phyloP scores from a whole-genome alignment of 768 basidiomycete genomes.

The Cyclocybe cylindracea region DNA sequence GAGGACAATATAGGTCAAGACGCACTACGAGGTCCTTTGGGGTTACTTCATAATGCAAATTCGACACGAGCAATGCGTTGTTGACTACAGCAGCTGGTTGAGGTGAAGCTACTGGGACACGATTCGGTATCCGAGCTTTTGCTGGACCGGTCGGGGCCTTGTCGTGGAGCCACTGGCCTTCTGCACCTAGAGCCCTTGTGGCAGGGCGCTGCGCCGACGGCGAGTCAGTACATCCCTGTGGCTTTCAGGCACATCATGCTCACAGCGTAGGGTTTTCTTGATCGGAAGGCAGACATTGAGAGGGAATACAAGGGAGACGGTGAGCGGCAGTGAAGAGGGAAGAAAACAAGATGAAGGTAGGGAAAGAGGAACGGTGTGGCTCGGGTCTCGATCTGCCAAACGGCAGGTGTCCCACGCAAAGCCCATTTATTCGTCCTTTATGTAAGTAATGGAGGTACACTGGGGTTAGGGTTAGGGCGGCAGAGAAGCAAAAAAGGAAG shows the following conservation, averaged over 20 bases:
- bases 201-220: constrained; percentile 48
- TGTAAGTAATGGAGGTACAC: not conserved
- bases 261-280: constrained; percentile 31
- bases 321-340: constrained; percentile 2
- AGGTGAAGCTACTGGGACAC: constrained; percentile 14
- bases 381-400: not conserved
- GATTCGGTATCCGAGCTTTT: constrained; percentile 25
- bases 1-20: constrained; percentile 8
- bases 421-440: not conserved
- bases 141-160: constrained; percentile 54
- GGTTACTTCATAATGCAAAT: constrained; percentile 90
- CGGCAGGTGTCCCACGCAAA: not conserved
- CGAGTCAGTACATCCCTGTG: not conserved
- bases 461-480: constrained; percentile 20
- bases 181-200: constrained; percentile 40
- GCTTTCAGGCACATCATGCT: constrained; percentile 4
- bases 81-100: constrained; percentile 38
- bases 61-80: constrained; percentile 73
- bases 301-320: constrained; percentile 3
- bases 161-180: constrained; percentile 79
- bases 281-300: constrained; percentile 25
- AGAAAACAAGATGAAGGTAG: constrained; percentile 13
- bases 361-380: constrained; percentile 8
- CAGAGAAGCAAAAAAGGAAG: constrained; percentile 21
- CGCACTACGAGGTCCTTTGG: constrained; percentile 86